phyloP scores from a whole-genome alignment of 306 rosid species.

The Quercus mongolica region DNA sequence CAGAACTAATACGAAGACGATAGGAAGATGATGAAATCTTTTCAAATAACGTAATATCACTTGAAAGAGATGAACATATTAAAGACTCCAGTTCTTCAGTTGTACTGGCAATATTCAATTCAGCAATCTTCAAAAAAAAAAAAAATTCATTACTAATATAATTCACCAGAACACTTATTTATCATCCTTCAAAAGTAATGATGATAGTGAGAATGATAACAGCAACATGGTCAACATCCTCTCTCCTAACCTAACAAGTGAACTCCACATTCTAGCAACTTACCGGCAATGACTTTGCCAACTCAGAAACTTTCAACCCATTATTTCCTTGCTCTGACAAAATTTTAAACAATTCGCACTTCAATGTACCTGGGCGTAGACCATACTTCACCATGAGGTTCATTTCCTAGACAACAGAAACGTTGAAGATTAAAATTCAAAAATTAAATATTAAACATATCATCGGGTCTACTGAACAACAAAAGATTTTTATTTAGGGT shows the following conservation, averaged over 20 bases:
- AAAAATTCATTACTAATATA: slow-evolving; percentile 17
- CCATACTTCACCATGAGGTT: slow-evolving; percentile 66
- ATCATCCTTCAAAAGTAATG: not conserved
- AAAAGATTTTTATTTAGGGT: not conserved
- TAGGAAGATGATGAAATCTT: slow-evolving; percentile 88
- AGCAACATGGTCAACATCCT: not conserved
- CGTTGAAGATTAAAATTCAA: slow-evolving; percentile 16
- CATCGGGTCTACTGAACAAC: not conserved
- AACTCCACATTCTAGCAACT: slow-evolving; percentile 4
- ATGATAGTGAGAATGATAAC: not conserved
- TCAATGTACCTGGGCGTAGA: slow-evolving; percentile 72
- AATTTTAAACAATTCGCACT: slow-evolving; percentile 70
- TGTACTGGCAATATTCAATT: slow-evolving; percentile 61
- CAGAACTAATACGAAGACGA: slow-evolving; percentile 68
- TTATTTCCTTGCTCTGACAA: slow-evolving; percentile 70
- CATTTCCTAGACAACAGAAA: slow-evolving; percentile 55
- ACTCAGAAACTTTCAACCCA: slow-evolving; percentile 77
- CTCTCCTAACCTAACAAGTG: not conserved
- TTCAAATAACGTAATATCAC: slow-evolving; percentile 92
- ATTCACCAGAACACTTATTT: not conserved
- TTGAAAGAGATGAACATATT: slow-evolving; percentile 74
- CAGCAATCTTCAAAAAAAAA: slow-evolving; percentile 63
- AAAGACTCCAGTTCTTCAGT: slow-evolving; percentile 67
- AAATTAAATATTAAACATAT: slow-evolving; percentile 1
- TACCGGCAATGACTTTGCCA: slow-evolving; percentile 68